These are phyloP conservation scores for Aspergillus sp. DNA, from an alignment of 2,329 filamentous ascomycete genomes.

Conservation along the genomic window DNA sequence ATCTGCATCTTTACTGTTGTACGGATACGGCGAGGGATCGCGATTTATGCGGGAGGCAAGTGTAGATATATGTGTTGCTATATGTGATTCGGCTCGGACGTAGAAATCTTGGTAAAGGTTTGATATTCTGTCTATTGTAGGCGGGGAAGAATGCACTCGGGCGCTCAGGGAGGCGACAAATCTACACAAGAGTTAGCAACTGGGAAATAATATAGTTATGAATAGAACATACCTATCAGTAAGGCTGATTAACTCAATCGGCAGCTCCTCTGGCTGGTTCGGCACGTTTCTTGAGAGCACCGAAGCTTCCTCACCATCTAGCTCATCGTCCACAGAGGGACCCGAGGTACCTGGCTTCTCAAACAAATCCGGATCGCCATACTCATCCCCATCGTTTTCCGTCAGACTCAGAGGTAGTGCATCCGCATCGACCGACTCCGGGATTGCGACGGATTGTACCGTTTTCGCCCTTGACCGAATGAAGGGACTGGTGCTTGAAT, in stretches of 20 bases:
- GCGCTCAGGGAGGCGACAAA: slow-evolving; percentile 89
- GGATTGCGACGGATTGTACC: slow-evolving; percentile 22
- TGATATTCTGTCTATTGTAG: slow-evolving; percentile 78
- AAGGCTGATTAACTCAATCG: slow-evolving; percentile 87
- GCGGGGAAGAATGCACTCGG: slow-evolving; percentile 80
- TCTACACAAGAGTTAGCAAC: slow-evolving; percentile 45
- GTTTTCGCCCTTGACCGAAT: slow-evolving; percentile 27
- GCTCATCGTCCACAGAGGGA: slow-evolving; percentile 28
- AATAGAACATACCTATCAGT: slow-evolving; percentile 68
- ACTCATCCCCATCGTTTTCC: slow-evolving; percentile 24
- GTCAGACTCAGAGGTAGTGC: slow-evolving; percentile 22
- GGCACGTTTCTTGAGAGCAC: slow-evolving; percentile 44
- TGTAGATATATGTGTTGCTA: slow-evolving; percentile 81
- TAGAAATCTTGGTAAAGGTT: slow-evolving; percentile 97
- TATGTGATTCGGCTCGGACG: slow-evolving; percentile 72
- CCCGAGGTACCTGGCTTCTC: slow-evolving; percentile 42
- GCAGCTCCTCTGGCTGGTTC: slow-evolving; percentile 81
- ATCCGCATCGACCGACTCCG: slow-evolving; percentile 27
- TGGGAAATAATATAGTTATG: too few relatives aligned
- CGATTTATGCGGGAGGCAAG: slow-evolving; percentile 74
- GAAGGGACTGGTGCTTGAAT: slow-evolving; percentile 22
- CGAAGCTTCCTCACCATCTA: slow-evolving; percentile 34
- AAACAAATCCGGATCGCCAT: slow-evolving; percentile 41
- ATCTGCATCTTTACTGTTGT: slow-evolving; percentile 43
- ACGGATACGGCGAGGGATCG: slow-evolving; percentile 60